These are phyloP conservation scores for Daldinia grandis DNA, from an alignment of 495 filamentous ascomycete species.

Conservation along the genomic window DNA sequence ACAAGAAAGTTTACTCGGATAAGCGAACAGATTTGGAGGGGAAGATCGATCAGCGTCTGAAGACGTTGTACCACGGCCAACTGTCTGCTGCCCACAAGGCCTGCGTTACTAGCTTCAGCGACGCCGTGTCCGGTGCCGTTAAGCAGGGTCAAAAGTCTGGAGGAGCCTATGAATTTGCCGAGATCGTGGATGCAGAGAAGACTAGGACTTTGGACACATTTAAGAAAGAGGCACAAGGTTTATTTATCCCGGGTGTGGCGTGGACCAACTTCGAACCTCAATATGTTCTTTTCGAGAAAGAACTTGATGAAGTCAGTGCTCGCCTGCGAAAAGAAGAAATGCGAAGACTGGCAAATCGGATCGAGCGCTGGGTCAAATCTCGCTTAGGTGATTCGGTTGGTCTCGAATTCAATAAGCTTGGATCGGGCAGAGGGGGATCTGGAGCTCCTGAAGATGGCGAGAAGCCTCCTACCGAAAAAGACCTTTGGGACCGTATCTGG, in stretches of 20 bases:
- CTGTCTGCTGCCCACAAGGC: constrained; percentile 86
- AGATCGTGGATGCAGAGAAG: constrained; percentile 88
- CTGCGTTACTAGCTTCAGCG: constrained; percentile 86
- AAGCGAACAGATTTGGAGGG: constrained; percentile 85
- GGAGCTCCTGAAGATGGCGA: constrained; percentile 81
- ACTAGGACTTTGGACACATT: constrained; percentile 76
- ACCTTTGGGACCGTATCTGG: constrained; percentile 98
- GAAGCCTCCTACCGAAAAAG: constrained; percentile 75
- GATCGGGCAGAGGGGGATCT: constrained; percentile 80
- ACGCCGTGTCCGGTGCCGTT: constrained; percentile 77
- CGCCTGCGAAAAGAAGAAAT: constrained; percentile 92
- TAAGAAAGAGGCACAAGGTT: constrained; percentile 75
- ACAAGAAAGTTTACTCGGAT: constrained; percentile 89
- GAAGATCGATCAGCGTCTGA: constrained; percentile 86
- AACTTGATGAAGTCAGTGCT: constrained; percentile 84
- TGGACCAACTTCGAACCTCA: constrained; percentile 77
- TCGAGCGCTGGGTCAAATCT: constrained; percentile 91
- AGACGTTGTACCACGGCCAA: constrained; percentile 86
- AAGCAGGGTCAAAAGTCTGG: constrained; percentile 92
- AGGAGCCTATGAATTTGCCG: constrained; percentile 88
- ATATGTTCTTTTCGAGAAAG: constrained; percentile 70
- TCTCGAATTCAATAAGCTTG: constrained; percentile 93
- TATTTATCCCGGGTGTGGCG: constrained; percentile 75
- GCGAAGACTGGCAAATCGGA: constrained; percentile 85
- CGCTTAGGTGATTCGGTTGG: constrained; percentile 87